These are phyloP conservation scores for Ceriops tagal DNA, from an alignment of 345 rosid species.

Conservation along the genomic window DNA sequence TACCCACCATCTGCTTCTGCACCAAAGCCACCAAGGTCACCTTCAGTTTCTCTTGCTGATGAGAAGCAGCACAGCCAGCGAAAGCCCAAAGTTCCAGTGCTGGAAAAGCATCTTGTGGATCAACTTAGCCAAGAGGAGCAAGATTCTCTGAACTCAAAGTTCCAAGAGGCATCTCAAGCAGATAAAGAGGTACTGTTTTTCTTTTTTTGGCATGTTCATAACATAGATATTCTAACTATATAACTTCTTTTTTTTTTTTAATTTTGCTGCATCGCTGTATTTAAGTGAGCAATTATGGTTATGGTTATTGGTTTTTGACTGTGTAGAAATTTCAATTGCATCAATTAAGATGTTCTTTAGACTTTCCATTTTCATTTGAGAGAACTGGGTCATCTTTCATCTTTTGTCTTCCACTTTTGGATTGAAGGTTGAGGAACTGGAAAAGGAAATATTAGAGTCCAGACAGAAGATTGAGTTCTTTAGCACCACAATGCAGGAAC, in stretches of 20 bases:
- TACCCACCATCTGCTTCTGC: slow-evolving; percentile 53
- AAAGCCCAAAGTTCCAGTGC: slow-evolving; percentile 70
- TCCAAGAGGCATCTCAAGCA: slow-evolving; percentile 82
- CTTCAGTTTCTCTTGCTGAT: slow-evolving; percentile 53
- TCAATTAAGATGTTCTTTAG: neutral
- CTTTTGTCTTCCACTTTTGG: slow-evolving; percentile 18
- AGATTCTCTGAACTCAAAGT: slow-evolving; percentile 64
- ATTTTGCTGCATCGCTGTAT: neutral
- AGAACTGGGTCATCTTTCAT: neutral
- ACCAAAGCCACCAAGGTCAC: slow-evolving; percentile 89
- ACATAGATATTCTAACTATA: neutral
- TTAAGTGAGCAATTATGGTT: neutral
- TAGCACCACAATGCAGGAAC: slow-evolving; percentile 93
- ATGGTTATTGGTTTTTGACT: neutral
- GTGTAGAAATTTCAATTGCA: neutral
- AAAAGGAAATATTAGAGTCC: slow-evolving; percentile 77
- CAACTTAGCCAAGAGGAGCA: slow-evolving; percentile 97
- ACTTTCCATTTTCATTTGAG: neutral
- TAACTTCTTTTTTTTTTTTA: neutral
- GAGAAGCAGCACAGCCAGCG: slow-evolving; percentile 53
- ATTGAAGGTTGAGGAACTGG: slow-evolving; percentile 84
- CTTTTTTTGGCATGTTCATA: slow-evolving; percentile 20
- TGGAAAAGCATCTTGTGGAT: slow-evolving; percentile 77
- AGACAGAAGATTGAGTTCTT: slow-evolving; percentile 78
- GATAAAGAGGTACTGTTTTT: slow-evolving; percentile 92